phyloP scores from a whole-genome alignment of 257 asterid species.

The Primulina eburnea region DNA sequence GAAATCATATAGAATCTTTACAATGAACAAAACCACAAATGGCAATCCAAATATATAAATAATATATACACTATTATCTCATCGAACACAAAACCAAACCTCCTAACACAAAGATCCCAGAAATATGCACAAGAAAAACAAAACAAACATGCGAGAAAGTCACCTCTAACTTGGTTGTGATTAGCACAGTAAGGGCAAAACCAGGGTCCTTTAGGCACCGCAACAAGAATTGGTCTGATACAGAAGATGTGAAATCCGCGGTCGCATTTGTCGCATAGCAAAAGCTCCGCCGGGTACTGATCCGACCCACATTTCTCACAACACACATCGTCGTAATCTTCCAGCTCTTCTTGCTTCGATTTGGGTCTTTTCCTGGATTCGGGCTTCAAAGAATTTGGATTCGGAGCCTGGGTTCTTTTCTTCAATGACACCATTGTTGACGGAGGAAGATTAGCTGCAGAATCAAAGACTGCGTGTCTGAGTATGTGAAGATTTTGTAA shows the following conservation, averaged over 20 bases:
- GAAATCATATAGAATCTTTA: background rate
- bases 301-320: constrained; percentile 87
- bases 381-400: constrained; percentile 27
- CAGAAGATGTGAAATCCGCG: constrained; percentile 73
- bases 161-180: constrained; percentile 34
- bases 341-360: constrained; percentile 20
- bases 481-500: background rate
- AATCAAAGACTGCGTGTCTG: constrained; percentile 18
- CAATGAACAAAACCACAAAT: background rate
- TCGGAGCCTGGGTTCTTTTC: constrained; percentile 66
- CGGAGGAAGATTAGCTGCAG: background rate
- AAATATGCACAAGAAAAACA: background rate
- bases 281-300: constrained; percentile 54
- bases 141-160: constrained; percentile 15
- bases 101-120: background rate
- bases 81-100: background rate
- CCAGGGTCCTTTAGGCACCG: constrained; percentile 85
- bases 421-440: constrained; percentile 38
- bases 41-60: background rate
- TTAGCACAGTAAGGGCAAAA: constrained; percentile 62
- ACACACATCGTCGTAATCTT: constrained; percentile 39
- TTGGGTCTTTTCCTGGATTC: constrained; percentile 29
- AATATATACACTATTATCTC: background rate
- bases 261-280: constrained; percentile 82
- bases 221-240: constrained; percentile 62